Evolutionary conservation across 2,329 filamentous ascomycete genomes (phyloP).

Genomic region (Trichoderma atroviride): DNA sequence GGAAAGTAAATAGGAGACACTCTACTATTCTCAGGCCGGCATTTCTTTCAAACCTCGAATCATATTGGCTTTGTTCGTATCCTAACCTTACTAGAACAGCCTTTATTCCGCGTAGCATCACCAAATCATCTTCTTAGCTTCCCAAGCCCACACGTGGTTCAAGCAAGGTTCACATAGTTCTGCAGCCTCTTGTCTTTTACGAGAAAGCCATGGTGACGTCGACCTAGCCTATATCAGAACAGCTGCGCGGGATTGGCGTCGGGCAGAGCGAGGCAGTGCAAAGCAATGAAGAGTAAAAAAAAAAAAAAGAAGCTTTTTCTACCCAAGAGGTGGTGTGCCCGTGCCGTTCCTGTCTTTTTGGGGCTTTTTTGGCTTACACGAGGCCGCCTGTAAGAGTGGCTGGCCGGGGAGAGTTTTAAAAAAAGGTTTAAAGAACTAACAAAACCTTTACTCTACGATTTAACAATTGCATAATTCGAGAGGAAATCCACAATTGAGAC

Average conservation of each 20-base stretch:
- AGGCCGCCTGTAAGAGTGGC: background rate
- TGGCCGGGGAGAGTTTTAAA: background rate
- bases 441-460: background rate
- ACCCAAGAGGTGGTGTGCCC: background rate
- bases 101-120: background rate
- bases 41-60: background rate
- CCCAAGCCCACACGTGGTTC: background rate
- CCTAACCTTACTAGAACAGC: no score
- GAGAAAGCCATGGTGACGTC: background rate
- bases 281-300: background rate
- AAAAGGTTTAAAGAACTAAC: background rate
- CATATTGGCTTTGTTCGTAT: background rate
- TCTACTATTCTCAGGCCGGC: background rate
- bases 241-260: constrained; percentile 17
- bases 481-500: background rate
- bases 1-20: background rate
- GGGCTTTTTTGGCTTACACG: background rate
- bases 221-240: background rate
- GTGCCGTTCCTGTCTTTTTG: background rate
- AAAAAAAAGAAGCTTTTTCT: constrained; percentile 7
- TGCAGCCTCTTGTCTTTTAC: background rate
- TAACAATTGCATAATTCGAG: background rate
- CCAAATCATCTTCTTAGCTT: background rate
- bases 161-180: background rate
- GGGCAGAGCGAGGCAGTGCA: constrained; percentile 14